Percentiles rank a stretch among this genome's conserved stretches.
phyloP scores from a whole-genome alignment of 495 filamentous ascomycete species.

The Ramalina intermedia region DNA sequence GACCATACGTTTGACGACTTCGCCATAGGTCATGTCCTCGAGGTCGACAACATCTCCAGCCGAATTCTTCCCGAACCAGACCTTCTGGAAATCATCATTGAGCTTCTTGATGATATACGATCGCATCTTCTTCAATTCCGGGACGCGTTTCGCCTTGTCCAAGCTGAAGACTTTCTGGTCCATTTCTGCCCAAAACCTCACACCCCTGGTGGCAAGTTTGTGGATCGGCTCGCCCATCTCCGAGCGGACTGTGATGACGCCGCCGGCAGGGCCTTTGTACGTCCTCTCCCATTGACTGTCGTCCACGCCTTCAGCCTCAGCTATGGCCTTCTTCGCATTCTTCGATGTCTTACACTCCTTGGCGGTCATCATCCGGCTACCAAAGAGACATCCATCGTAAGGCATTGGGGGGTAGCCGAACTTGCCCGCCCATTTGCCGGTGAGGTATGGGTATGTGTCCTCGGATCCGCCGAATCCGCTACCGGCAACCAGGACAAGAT shows the following conservation, averaged over 20 bases:
- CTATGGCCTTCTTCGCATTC: constrained; percentile 89
- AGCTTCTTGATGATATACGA: constrained; percentile 96
- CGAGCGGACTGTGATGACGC: constrained; percentile 90
- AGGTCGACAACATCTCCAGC: constrained; percentile 75
- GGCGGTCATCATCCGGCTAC: constrained; percentile 85
- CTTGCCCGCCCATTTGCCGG: constrained; percentile 68
- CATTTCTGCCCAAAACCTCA: constrained; percentile 95
- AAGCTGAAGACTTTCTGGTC: constrained; percentile 94
- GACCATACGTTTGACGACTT: constrained; percentile 87
- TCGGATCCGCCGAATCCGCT: constrained; percentile 86
- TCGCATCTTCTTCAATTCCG: constrained; percentile 80
- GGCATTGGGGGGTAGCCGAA: constrained; percentile 91
- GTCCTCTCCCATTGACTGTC: constrained; percentile 93
- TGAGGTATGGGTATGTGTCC: constrained; percentile 87
- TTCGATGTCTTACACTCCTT: constrained; percentile 89
- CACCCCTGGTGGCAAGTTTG: constrained; percentile 90
- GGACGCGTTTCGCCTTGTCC: constrained; percentile 83
- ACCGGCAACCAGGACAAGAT: constrained; percentile 78
- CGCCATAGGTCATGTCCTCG: constrained; percentile 94
- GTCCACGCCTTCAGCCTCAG: constrained; percentile 75
- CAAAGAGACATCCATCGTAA: constrained; percentile 80
- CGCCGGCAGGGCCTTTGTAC: constrained; percentile 81
- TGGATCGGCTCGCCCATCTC: constrained; percentile 99
- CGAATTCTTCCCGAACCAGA: constrained; percentile 91
- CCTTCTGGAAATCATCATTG: constrained; percentile 96